These are phyloP conservation scores for Paraphaeosphaeria minitans DNA, from an alignment of 2,329 filamentous ascomycete genomes.

Conservation along the genomic window DNA sequence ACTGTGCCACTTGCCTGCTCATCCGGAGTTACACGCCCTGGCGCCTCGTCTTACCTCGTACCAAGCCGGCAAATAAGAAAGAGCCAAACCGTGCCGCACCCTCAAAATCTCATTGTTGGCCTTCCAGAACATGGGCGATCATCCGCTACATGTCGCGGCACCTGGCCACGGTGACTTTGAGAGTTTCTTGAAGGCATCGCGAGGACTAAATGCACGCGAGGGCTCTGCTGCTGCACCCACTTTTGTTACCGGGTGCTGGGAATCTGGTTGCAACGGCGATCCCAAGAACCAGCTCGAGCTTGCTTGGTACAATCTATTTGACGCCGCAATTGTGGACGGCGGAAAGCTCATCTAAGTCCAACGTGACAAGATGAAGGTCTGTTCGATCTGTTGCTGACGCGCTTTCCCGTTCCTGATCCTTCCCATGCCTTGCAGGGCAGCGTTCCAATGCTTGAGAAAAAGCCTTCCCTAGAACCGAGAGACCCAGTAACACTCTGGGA, in stretches of 20 bases:
- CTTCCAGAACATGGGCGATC: slow-evolving; percentile 1
- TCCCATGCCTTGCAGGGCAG: slow-evolving; percentile 4
- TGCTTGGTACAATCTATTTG: not conserved
- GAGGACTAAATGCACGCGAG: not conserved
- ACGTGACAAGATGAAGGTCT: not conserved
- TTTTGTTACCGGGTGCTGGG: slow-evolving; percentile 6
- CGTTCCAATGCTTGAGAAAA: slow-evolving; percentile 8
- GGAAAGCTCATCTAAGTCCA: slow-evolving; percentile 10
- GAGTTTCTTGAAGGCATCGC: not conserved
- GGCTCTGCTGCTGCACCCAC: slow-evolving; percentile 2
- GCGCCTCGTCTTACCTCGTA: slow-evolving; percentile 5
- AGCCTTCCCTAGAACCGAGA: slow-evolving; percentile 11
- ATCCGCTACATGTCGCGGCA: slow-evolving; percentile 1
- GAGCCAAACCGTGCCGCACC: slow-evolving; percentile 1
- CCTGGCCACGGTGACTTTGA: not conserved
- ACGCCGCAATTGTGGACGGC: slow-evolving; percentile 2
- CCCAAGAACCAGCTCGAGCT: not conserved
- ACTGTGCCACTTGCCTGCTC: slow-evolving; percentile 8
- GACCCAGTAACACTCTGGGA: not conserved
- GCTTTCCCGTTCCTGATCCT: slow-evolving; percentile 2
- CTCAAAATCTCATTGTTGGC: not conserved
- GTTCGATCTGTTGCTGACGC: not conserved
- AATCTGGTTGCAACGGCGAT: not conserved
- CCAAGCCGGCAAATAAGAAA: slow-evolving; percentile 11
- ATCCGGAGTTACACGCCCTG: not conserved